Base-by-base conservation (phyloP, 352 stramenopile genomes). In the Pythium plurisporium region DNA sequence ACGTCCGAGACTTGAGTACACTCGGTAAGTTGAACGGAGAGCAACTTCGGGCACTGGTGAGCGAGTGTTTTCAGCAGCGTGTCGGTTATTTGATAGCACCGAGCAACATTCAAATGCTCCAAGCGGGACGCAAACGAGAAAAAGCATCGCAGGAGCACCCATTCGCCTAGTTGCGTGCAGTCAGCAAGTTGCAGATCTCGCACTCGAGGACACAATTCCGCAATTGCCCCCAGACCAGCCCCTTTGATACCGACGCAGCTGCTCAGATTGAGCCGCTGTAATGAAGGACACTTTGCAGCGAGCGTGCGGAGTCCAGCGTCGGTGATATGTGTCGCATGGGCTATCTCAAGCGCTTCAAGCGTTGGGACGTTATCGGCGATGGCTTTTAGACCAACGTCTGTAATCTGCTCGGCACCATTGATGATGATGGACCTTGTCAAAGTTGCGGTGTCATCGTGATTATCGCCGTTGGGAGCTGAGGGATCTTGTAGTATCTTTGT, bases 1-100 rank as follows among this genome's bases (percentile, higher is more conserved):
- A 82, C 72, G 50, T 98, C 94, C 5, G 82, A 91, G 20, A 97
- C 76, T 27, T 73, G 72, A 0, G 71, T 60, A 51, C 90, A 98
- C 27, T 92, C 76, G 20, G 66, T 80, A 6, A 98, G 59, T 26
- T 95, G 72, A 4, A 97, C 49, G 5, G 68, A 68, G n/a, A 64
- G 67, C 8, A 98, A 48, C 9, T 74, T 55, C 2, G 65, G 64
- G 41, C 88, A 96, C 26, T 88, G 80, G 17, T 82, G 55, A 6
- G 79, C 85, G 1, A 97, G 55, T 5, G 87, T 79, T 37, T 92
- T 88, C 14, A 97, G 76, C 45, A 96, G 72, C 2, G 82, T 59
- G 64, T 98, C 93, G 3, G 65, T 86, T 4, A 98, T 66, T 58
- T 96, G 87, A 4, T 66, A 44, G 49, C 91, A 97, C 1, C 73